Evolutionary conservation across 2,329 filamentous ascomycete species (phyloP).

Genomic region (Westerdykella aurantiaca): DNA sequence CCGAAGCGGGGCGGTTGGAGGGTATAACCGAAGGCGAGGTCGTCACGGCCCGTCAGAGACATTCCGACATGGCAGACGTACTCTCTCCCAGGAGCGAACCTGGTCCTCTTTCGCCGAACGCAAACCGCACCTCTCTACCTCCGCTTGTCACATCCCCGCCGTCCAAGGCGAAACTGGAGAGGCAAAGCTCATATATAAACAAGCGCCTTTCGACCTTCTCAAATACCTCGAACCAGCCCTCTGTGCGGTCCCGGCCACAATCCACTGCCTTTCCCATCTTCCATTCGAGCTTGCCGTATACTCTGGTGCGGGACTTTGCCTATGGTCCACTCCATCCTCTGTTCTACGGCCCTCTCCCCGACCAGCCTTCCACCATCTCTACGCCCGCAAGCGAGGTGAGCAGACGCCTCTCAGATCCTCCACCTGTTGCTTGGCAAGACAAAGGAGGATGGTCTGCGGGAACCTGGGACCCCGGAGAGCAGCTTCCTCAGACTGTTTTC

Average conservation of each 20-base stretch:
- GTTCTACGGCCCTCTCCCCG: slow-evolving; percentile 87
- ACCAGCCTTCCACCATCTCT: slow-evolving; percentile 72
- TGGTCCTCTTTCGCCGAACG: slow-evolving; percentile 25
- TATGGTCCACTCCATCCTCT: slow-evolving; percentile 77
- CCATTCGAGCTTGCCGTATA: slow-evolving; percentile 78
- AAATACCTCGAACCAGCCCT: slow-evolving; percentile 54
- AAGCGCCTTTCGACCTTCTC: slow-evolving; percentile 82
- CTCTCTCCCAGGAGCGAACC: slow-evolving; percentile 32
- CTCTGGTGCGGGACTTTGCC: slow-evolving; percentile 93
- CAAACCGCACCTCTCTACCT: slow-evolving; percentile 40
- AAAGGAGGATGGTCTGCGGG: slow-evolving; percentile 52
- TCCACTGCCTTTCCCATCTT: slow-evolving; percentile 80
- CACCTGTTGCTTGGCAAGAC: slow-evolving; percentile 67
- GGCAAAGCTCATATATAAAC: slow-evolving; percentile 65
- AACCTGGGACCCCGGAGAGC: slow-evolving; percentile 55
- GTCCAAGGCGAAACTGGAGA: slow-evolving; percentile 51
- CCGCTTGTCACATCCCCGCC: slow-evolving; percentile 49
- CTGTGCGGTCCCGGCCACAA: slow-evolving; percentile 63
- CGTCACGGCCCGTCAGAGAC: slow-evolving; percentile 15
- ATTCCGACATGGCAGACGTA: slow-evolving; percentile 34
- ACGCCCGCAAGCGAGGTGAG: slow-evolving; percentile 74
- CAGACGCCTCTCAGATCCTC: slow-evolving; percentile 73
- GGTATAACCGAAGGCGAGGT: slow-evolving; percentile 25
- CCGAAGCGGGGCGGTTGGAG: slow-evolving; percentile 25
- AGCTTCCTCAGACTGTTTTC: slow-evolving; percentile 76